Base-by-base conservation (phyloP, 495 filamentous ascomycete species). In the Durotheca rogersii region DNA sequence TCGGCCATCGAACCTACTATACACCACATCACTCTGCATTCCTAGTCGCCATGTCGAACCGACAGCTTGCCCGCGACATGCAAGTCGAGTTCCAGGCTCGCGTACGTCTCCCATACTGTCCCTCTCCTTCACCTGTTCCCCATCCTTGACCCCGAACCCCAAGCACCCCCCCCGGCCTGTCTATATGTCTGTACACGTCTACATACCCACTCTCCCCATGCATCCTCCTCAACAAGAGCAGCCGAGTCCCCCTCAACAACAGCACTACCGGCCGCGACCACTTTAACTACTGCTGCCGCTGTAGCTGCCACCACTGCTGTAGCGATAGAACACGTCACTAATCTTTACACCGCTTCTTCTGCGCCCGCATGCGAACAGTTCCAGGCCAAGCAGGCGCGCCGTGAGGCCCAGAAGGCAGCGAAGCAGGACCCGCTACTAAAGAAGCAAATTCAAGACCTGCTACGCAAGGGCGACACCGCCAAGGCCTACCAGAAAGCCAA, bases 401-500 rank as follows among this genome's bases (percentile, higher is more conserved):
- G 88, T 53, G 87, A 92, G 72, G 84, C 88, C 7, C 80, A 80
- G 47, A 90, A 89, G 66, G 88, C 88, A 12, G 80, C 82, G 43
- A 90, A 90, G 68, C 88, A 91, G 66, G 88, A 90, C 66, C 85
- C 81, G 47, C 74, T 82, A 18, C 81, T 91, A 67, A 89, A 89
- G 73, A 81, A 84, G 62, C 89, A 91, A 68, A 78, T 92, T 59
- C 89, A 92, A 66, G 89, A 86, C 73, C 81, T 74, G 73, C 86
- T 76, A 67, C 81, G 76, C 61, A 77, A 77, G 40, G 74, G 74
- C 65, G 88, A 91, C 60, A 90, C 88, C 45, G 85, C 85, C 17
- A 86, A 86, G 60, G 85, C 90, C 64, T 89, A 90, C 66, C 85
- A 90, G 64, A 90, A 90, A 65, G 85, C 87, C 32, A 87, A 75